A percentile compares a stretch with the other conserved stretches of the same genome.
phyloP scores from a whole-genome alignment of 495 filamentous ascomycete genomes.

The Penicillium longicatenatum region DNA sequence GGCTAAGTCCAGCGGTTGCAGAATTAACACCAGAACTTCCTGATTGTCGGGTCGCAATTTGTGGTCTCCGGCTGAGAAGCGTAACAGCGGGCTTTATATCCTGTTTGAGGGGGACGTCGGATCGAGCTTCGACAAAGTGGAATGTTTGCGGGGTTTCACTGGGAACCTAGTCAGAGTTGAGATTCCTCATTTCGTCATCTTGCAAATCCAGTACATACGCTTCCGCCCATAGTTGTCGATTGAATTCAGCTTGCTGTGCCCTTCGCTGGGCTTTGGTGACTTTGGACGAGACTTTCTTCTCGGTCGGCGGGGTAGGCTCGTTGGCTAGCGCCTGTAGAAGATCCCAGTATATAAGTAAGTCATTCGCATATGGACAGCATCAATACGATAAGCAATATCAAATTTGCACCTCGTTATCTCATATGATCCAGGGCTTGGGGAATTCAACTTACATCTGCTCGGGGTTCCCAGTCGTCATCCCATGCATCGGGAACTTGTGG shows the following conservation, averaged over 20 bases:
- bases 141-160: conserved; percentile 65
- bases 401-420: no score
- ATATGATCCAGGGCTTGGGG: background rate
- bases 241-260: conserved; percentile 77
- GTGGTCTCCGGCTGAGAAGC: conserved; percentile 79
- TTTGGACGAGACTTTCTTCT: conserved; percentile 54
- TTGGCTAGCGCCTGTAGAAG: conserved; percentile 40
- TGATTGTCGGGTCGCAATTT: conserved; percentile 42
- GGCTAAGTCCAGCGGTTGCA: conserved; percentile 58
- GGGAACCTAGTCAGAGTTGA: conserved; percentile 6
- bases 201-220: conserved; percentile 57
- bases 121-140: conserved; percentile 70
- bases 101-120: conserved; percentile 68
- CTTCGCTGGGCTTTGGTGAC: conserved; percentile 74
- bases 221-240: conserved; percentile 84
- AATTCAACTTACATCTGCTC: conserved; percentile 63
- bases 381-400: background rate
- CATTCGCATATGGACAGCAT: background rate
- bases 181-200: background rate
- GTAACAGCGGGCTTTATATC: conserved; percentile 84
- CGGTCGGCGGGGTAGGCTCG: conserved; percentile 37
- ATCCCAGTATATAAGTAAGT: conserved; percentile 13
- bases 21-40: conserved; percentile 39
- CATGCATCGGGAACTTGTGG: conserved; percentile 71
- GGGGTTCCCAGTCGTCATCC: conserved; percentile 86